phyloP scores from a whole-genome alignment of 495 filamentous ascomycete species.

The Penicillium longicatenatum region DNA sequence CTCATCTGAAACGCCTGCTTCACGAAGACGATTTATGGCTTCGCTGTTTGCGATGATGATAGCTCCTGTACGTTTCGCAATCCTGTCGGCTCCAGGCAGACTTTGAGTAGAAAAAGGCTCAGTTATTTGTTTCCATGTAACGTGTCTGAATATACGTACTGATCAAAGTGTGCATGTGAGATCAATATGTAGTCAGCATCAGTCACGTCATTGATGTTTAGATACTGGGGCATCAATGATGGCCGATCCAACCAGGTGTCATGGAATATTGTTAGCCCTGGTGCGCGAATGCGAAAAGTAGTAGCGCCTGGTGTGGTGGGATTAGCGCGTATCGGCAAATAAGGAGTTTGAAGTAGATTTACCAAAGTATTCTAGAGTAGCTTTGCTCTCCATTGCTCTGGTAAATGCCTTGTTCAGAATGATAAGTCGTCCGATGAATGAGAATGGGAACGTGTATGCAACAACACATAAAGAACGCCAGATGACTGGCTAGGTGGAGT shows the following conservation, averaged over 20 bases:
- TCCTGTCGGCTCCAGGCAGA: not conserved
- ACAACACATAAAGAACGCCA: too few species aligned
- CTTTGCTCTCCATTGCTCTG: not conserved
- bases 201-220: not conserved
- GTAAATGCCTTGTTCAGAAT: not conserved
- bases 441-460: too few species aligned
- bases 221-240: not conserved
- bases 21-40: not conserved
- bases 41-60: not conserved
- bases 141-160: not conserved
- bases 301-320: not conserved
- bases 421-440: too few species aligned
- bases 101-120: not conserved
- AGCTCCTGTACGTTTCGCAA: not conserved
- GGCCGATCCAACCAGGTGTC: constrained; percentile 2
- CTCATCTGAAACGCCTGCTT: not conserved
- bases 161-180: not conserved
- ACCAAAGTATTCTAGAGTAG: not conserved
- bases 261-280: not conserved
- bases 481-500: not conserved
- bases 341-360: not conserved
- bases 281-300: not conserved
- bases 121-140: not conserved
- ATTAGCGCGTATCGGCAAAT: not conserved
- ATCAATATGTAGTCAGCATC: not conserved